Conservation (phyloP, 768 basidiomycete genomes). For the Porpolomopsis calyptriformis region DNA sequence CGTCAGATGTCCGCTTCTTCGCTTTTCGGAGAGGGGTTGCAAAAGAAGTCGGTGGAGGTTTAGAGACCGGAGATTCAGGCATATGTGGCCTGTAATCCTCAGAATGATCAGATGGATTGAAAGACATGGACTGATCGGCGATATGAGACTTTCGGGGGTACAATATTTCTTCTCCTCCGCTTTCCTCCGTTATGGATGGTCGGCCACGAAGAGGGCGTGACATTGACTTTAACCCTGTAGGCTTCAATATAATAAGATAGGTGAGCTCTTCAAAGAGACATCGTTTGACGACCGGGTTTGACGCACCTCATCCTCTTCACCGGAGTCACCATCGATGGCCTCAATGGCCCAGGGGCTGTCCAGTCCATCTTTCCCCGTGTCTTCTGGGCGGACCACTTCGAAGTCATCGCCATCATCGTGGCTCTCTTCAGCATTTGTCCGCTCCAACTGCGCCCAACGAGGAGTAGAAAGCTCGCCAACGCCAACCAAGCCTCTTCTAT, state of each 20-base stretch:
- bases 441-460: conserved; percentile 62
- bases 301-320: conserved; percentile 59
- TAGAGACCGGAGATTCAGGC: conserved; percentile 19
- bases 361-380: conserved; percentile 43
- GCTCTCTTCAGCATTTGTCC: conserved; percentile 26
- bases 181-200: conserved; percentile 69
- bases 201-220: conserved; percentile 44
- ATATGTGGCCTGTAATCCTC: too few relatives aligned
- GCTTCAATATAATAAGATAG: conserved; percentile 24
- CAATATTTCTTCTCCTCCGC: conserved; percentile 82
- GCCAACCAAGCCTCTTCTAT: conserved; percentile 81
- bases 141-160: conserved; percentile 56
- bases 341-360: conserved; percentile 88
- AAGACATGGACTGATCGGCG: conserved; percentile 23
- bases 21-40: conserved; percentile 41
- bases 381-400: conserved; percentile 31
- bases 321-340: conserved; percentile 69
- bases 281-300: not conserved
- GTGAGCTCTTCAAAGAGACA: conserved; percentile 6
- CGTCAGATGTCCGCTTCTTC: conserved; percentile 70
- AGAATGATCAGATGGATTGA: conserved; percentile 17
- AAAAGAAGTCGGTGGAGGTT: conserved; percentile 63
- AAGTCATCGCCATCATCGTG: conserved; percentile 24
- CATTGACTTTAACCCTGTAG: conserved; percentile 31
- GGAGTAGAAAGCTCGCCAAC: conserved; percentile 97